Conservation (phyloP, 371 early-diverging fungal species). For the Cokeromyces recurvatus region DNA sequence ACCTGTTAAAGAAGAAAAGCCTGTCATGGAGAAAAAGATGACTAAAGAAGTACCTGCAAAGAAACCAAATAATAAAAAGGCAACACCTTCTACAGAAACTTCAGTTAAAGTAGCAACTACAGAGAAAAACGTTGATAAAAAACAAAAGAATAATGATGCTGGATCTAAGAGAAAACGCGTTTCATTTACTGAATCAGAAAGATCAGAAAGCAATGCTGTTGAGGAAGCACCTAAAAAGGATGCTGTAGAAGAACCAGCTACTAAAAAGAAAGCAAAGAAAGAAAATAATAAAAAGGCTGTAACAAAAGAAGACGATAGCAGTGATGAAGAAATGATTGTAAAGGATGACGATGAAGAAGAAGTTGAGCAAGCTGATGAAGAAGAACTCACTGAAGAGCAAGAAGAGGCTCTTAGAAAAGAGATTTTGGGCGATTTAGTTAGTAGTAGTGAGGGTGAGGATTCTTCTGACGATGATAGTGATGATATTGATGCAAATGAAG, state of each 20-base stretch:
- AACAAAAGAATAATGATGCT: slow-evolving; percentile 10
- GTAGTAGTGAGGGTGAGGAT: slow-evolving; percentile 43
- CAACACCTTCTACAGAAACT: slow-evolving; percentile 14
- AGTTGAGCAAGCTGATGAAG: slow-evolving; percentile 12
- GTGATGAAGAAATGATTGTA: slow-evolving; percentile 4
- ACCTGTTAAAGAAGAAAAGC: no score
- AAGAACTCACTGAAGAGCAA: slow-evolving; percentile 39
- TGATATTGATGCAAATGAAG: slow-evolving; percentile 44
- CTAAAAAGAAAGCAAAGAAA: slow-evolving; percentile 2
- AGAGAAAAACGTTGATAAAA: no score
- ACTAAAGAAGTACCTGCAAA: slow-evolving; percentile 1
- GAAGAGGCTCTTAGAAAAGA: slow-evolving; percentile 39
- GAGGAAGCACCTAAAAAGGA: background rate
- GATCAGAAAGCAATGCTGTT: no score
- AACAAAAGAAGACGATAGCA: slow-evolving; percentile 8
- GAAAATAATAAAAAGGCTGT: slow-evolving; percentile 10
- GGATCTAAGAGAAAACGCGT: slow-evolving; percentile 26
- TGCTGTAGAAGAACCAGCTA: slow-evolving; percentile 9
- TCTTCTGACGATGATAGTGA: slow-evolving; percentile 33
- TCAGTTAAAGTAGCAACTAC: no score
- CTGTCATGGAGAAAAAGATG: no score
- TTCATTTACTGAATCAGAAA: slow-evolving; percentile 5
- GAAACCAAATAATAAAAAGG: slow-evolving; percentile 8
- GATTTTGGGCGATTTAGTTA: slow-evolving; percentile 47
- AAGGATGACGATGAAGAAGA: slow-evolving; percentile 10